phyloP scores from a whole-genome alignment of 2,329 filamentous ascomycete species.

The Blumeria hordei region DNA sequence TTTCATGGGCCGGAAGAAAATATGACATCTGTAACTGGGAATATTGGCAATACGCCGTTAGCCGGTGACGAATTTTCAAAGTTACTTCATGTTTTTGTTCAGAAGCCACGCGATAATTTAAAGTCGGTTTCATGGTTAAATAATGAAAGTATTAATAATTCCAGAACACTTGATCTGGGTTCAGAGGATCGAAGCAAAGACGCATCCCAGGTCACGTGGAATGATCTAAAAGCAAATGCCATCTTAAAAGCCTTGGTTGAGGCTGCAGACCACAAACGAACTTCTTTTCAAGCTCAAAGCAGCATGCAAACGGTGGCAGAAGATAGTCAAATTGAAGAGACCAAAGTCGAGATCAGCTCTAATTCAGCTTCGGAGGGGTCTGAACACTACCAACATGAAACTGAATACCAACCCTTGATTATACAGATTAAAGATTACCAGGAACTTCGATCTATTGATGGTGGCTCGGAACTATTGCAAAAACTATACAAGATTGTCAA shows the following conservation, averaged over 20 bases:
- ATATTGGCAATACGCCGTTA: conserved; percentile 6
- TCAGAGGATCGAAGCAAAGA: conserved; percentile 1
- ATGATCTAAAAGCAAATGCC: conserved; percentile 8
- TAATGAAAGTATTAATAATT: not conserved
- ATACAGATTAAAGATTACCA: conserved; percentile 62
- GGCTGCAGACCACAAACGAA: conserved; percentile 18
- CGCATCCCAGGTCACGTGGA: not conserved
- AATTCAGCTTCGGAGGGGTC: not conserved
- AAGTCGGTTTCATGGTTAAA: not conserved
- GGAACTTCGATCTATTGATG: conserved; percentile 44
- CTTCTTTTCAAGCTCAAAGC: not conserved
- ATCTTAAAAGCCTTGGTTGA: conserved; percentile 26
- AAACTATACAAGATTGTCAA: conserved; percentile 50
- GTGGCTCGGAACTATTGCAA: conserved; percentile 44
- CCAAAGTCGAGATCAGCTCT: not conserved
- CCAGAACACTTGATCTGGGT: not conserved
- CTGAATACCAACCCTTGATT: conserved; percentile 27
- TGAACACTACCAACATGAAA: conserved; percentile 12
- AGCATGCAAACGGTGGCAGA: not conserved
- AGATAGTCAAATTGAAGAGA: not conserved
- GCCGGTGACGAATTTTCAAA: conserved; percentile 16
- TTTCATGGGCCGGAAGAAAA: conserved; percentile 11
- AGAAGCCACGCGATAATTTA: not conserved
- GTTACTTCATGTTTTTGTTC: not conserved
- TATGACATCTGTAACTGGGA: not conserved